A percentile compares a stretch with the other conserved stretches of the same genome.
phyloP scores from a whole-genome alignment of 1,284 basidiomycete genomes.

The Ganoderma leucocontextum region DNA sequence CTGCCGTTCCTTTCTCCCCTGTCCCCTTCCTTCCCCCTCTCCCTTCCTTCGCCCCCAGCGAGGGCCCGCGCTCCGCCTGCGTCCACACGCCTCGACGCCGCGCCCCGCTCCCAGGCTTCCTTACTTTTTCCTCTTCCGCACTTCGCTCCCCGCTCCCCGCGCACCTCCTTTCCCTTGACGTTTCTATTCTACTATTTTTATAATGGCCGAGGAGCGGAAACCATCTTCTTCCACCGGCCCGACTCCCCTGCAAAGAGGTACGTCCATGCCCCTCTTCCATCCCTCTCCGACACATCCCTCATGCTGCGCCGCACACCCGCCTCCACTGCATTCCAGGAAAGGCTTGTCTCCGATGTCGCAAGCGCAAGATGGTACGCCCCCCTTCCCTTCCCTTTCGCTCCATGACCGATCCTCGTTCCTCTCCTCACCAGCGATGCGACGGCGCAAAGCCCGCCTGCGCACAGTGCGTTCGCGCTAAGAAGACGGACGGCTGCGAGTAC shows the following conservation, averaged over 20 bases:
- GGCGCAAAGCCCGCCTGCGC: slow-evolving; percentile 52
- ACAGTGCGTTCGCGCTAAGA: slow-evolving; percentile 52
- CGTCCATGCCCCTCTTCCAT: slow-evolving; percentile 19
- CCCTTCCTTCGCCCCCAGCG: slow-evolving; percentile 13
- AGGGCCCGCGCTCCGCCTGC: slow-evolving; percentile 15
- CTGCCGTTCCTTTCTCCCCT: slow-evolving; percentile 18
- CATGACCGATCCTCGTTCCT: neutral
- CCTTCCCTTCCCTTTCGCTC: slow-evolving; percentile 7
- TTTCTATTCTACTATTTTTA: slow-evolving; percentile 44
- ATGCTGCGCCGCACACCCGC: slow-evolving; percentile 6
- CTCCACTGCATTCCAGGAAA: slow-evolving; percentile 52
- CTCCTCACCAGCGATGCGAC: slow-evolving; percentile 48
- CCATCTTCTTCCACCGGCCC: slow-evolving; percentile 38
- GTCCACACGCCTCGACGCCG: slow-evolving; percentile 19
- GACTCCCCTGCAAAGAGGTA: slow-evolving; percentile 45
- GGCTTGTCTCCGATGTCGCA: slow-evolving; percentile 76
- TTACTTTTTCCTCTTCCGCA: slow-evolving; percentile 36
- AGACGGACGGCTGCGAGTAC: slow-evolving; percentile 52
- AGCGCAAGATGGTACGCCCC: slow-evolving; percentile 76
- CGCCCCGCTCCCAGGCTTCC: slow-evolving; percentile 26
- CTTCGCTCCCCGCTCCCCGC: slow-evolving; percentile 38
- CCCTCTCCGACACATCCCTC: slow-evolving; percentile 8
- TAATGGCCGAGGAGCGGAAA: slow-evolving; percentile 49
- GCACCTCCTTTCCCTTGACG: slow-evolving; percentile 37
- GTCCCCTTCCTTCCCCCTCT: slow-evolving; percentile 13